Percentiles rank a stretch among this genome's conserved stretches.
Evolutionary conservation across 202 grass and related monocot genomes (phyloP).

Genomic region (Tripidium arundinaceum): DNA sequence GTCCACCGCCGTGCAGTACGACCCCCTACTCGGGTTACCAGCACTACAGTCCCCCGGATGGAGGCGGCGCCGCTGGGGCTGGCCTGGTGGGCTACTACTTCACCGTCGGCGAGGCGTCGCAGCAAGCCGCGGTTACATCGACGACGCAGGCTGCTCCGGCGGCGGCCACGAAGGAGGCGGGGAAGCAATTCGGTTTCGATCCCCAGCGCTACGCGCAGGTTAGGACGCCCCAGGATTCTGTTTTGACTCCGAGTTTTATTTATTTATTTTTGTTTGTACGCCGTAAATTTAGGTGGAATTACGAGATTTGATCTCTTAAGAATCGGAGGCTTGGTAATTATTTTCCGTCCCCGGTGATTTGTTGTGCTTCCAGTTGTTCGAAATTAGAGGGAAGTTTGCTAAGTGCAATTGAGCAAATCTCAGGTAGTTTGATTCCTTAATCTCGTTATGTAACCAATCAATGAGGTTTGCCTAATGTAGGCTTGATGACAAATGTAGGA

Average conservation of each 20-base stretch:
- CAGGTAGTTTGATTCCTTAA: not conserved
- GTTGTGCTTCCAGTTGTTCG: not conserved
- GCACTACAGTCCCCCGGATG: not conserved
- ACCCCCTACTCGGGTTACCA: slow-evolving; percentile 17
- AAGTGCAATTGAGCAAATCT: not conserved
- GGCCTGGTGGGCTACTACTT: slow-evolving; percentile 34
- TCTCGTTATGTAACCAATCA: no score
- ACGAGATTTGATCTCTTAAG: not conserved
- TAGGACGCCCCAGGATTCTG: not conserved
- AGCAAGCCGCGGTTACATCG: not conserved
- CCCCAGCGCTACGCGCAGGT: slow-evolving; percentile 50
- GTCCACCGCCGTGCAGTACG: not conserved
- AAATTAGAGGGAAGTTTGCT: not conserved
- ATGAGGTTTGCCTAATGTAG: no score
- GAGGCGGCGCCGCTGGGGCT: not conserved
- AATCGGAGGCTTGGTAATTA: not conserved
- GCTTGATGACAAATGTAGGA: not conserved
- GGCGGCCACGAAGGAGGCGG: slow-evolving; percentile 14
- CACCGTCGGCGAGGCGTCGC: slow-evolving; percentile 18
- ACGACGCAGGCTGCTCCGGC: not conserved
- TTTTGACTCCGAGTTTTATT: not conserved
- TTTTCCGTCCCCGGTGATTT: not conserved
- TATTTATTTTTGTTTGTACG: not conserved
- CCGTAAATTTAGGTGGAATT: not conserved
- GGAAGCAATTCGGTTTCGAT: slow-evolving; percentile 42